Conservation (phyloP, 306 rosid genomes). For the Chamaecrista fasciculata region DNA sequence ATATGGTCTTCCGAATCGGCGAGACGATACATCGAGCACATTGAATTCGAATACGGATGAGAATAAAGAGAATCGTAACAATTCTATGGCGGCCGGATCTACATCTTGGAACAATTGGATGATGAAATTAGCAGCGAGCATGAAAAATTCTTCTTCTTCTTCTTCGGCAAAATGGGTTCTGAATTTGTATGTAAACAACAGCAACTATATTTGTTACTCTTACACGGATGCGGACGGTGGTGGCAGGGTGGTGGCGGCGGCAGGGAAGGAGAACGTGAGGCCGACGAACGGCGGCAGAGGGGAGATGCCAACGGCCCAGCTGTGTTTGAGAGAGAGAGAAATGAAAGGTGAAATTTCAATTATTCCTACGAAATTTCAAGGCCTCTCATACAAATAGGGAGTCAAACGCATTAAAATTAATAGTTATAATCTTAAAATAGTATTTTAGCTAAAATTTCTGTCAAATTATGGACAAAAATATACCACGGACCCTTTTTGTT, state of each 20-base stretch:
- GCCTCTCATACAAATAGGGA: no score
- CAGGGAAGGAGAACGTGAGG: constrained; percentile 58
- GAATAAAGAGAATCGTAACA: background rate
- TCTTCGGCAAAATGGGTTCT: constrained; percentile 84
- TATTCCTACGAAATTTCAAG: no score
- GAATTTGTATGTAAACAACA: constrained; percentile 86
- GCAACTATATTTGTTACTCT: constrained; percentile 92
- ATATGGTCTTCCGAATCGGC: no score
- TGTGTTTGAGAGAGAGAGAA: no score
- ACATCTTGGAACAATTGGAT: constrained; percentile 41
- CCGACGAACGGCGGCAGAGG: constrained; percentile 46
- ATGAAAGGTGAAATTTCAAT: no score
- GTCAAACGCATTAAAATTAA: no score
- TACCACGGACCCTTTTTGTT: no score
- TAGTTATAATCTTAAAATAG: no score
- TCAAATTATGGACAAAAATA: no score
- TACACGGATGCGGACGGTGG: constrained; percentile 58
- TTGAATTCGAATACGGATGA: no score
- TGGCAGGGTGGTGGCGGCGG: background rate
- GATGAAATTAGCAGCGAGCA: constrained; percentile 39
- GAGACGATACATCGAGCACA: no score
- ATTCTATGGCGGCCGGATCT: background rate
- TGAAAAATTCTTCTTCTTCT: constrained; percentile 46
- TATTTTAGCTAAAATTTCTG: no score
- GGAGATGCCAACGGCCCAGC: constrained; percentile 53